A percentile compares a stretch with the other conserved stretches of the same genome.
Conservation (phyloP, 257 asterid genomes). For the Ehretia macrophylla region DNA sequence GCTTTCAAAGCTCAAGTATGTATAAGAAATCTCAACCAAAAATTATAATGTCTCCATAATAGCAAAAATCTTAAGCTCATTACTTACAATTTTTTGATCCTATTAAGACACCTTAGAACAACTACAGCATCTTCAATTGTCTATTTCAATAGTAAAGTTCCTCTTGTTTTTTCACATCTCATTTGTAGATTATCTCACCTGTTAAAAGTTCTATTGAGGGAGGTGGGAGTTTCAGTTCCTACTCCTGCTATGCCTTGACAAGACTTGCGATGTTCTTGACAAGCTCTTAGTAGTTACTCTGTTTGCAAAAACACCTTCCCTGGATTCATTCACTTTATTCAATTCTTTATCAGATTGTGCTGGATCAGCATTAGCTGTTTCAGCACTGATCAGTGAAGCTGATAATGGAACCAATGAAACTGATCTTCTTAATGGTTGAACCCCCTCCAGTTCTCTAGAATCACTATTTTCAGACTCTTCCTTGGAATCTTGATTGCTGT, state of each 20-base stretch:
- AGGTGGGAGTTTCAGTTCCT: constrained; percentile 16
- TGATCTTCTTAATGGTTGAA: constrained; percentile 44
- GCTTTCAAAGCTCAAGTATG: no score
- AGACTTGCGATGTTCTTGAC: constrained; percentile 21
- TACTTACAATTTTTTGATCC: no score
- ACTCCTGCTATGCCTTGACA: constrained; percentile 34
- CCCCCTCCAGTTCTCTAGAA: constrained; percentile 23
- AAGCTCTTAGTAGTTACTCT: constrained; percentile 11
- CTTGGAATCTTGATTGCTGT: no score
- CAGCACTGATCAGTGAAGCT: constrained; percentile 27
- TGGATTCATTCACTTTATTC: constrained; percentile 15
- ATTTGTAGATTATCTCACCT: no score
- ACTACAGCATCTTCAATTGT: no score
- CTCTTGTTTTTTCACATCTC: no score
- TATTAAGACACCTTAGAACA: no score
- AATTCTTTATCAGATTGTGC: constrained; percentile 16
- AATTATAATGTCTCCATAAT: no score
- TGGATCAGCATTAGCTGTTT: constrained; percentile 21
- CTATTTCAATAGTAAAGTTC: no score
- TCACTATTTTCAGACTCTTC: background rate
- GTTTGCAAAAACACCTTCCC: constrained; percentile 7
- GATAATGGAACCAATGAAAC: constrained; percentile 49
- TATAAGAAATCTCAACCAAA: no score
- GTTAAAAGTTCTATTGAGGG: no score
- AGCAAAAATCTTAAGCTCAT: no score